Evolutionary conservation across 2,329 filamentous ascomycete species (phyloP), one percentile per base, ranked within the genome.

Genomic region (Colletotrichum destructivum): DNA sequence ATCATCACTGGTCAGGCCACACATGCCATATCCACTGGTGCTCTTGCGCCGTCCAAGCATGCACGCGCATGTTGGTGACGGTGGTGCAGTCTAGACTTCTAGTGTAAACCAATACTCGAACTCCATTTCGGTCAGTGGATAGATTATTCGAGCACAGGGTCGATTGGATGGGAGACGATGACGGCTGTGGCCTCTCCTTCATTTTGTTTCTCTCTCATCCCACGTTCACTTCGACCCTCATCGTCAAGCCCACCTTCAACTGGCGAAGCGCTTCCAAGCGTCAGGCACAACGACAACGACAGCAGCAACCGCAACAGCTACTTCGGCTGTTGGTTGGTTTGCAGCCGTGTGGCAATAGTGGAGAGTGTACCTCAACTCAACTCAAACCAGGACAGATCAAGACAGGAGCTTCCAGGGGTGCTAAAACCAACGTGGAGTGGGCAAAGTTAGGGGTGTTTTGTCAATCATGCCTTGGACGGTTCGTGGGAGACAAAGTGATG

Each of bases 261-360:
- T 68, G 38, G 69, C 59, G 69, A 71, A 71, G 69, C 69, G 69
- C 26, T 31, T 42, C 52, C 38, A 46, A 49, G 64, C 63, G 47
- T 71, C 69, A 71, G 69, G 44, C 65, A 57, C 64, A 57, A 56
- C 55, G 57, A 52, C 31, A 35, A 62, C 31, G 56, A n/a, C 26
- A 62, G 64, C 64, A 57, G 51, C 47, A 63, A 49, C 31, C 31
- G 64, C 64, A 57, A 56, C 55, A 64, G 60, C 51, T n/a, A 55
- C 47, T 44, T 35, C 47, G 49, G 49, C 42, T 38, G 67, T 66
- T 70, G 63, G 68, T 70, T 70, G 68, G 68, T 70, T 51, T 62
- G 55, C 67, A 60, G 46, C 46, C 55, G 67, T 70, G 62, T 70
- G 61, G 49, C 67, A 70, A 60, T 35, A 54, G 62, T 70, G 67